Evolutionary conservation across 2,329 filamentous ascomycete genomes (phyloP), one percentile per base, ranked within the genome.

Genomic region (Cadophora luteo-olivacea): DNA sequence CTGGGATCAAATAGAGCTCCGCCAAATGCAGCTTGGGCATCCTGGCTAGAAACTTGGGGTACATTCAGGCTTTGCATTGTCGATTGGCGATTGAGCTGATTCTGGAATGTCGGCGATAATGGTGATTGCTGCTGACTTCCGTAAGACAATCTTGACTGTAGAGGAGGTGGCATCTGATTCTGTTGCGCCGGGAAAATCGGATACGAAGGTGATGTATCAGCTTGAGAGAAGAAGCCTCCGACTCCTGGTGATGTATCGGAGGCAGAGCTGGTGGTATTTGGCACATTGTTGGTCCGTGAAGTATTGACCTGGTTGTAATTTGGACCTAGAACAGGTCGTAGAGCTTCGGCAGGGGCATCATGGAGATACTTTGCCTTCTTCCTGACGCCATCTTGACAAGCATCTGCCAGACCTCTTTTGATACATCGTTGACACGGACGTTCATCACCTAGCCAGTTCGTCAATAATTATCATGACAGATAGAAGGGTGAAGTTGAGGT

Each of bases 341-440:
- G 84, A 57, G 94, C 94, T 79, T 97, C 94, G 64, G 93, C 89
- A 45, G 95, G 94, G 32, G 95, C 94, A 85, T 98, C 96, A 78
- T 98, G 94, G 67, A 99, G 91, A 80, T 99, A 99, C 80, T 99
- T 99, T 64, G 96, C 96, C 85, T 98, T 99, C 82, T 99, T 99
- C 72, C 96, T 91, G 63, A 98, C 94, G 65, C 96, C 96, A 78
- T 99, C 96, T 80, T 97, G 94, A 78, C 96, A 99, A 70, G 89
- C 89, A 79, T 97, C 94, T 76, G 94, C 92, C 25, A 98, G 87
- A 57, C 93, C 93, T 75, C 96, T 91, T 81, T 97, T 97, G 75
- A 98, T 93, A 80, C 96, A 99, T 77, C 96, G 87, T 77, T 94
- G 89, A 79, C 96, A 99, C 64, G 96, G 96, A 75, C 96, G 88